A percentile compares a stretch with the other conserved stretches of the same genome.
Evolutionary conservation across 208 protist genomes (phyloP).

Genomic region (Crithidia bombi): DNA sequence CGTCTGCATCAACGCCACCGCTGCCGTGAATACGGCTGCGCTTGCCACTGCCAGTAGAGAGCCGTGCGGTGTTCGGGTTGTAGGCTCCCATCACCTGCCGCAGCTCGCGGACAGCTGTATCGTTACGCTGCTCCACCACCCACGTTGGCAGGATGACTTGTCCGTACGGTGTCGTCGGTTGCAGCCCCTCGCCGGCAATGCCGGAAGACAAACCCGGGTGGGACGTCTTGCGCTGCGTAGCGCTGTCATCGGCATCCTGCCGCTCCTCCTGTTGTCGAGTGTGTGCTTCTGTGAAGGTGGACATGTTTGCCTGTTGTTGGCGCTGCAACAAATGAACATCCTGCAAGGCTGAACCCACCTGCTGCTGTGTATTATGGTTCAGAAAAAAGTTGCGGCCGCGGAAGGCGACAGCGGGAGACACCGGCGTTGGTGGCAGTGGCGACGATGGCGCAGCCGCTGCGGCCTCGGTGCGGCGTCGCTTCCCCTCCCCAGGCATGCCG

Average conservation of each 20-base stretch:
- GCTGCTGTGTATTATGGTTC: constrained; percentile 31
- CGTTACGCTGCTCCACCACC: constrained; percentile 90
- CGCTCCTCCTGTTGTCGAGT: background rate
- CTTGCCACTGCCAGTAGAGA: constrained; percentile 44
- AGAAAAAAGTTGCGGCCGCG: constrained; percentile 61
- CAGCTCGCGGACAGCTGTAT: constrained; percentile 86
- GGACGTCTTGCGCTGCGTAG: constrained; percentile 27
- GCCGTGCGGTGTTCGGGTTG: constrained; percentile 65
- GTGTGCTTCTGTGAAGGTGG: constrained; percentile 28
- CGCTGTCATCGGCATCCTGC: constrained; percentile 15
- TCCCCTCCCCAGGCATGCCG: constrained; percentile 10
- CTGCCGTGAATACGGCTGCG: constrained; percentile 47
- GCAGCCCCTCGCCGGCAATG: constrained; percentile 35
- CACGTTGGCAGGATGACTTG: constrained; percentile 82
- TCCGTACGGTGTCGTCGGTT: constrained; percentile 69
- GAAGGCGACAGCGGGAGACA: too few relatives aligned
- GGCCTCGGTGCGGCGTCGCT: constrained; percentile 52
- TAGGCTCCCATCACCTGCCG: constrained; percentile 82
- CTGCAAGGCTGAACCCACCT: constrained; percentile 54
- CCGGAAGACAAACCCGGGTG: constrained; percentile 18
- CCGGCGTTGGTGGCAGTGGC: too few relatives aligned
- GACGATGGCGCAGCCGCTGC: background rate
- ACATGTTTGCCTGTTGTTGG: constrained; percentile 41
- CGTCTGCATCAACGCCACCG: constrained; percentile 30
- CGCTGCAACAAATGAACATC: constrained; percentile 54